A percentile compares a stretch with the other conserved stretches of the same genome.
Conservation (phyloP, 441 rosid genomes). For the Adansonia rubrostipa region DNA sequence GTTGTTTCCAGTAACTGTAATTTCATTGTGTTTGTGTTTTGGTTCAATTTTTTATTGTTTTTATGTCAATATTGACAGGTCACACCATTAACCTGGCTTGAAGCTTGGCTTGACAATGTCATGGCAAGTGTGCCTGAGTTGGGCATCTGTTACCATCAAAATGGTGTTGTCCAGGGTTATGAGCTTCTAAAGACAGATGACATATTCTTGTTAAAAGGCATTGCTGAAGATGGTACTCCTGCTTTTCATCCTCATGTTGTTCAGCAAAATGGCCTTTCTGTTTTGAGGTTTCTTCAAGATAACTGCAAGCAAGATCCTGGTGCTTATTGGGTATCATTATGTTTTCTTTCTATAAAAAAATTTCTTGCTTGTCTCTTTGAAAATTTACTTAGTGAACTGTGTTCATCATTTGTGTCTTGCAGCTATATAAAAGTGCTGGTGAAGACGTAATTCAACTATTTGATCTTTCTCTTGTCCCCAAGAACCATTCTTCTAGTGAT, state of each 20-base stretch:
- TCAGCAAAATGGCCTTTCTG: slow-evolving; percentile 93
- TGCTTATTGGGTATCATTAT: slow-evolving; percentile 78
- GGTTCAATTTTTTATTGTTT: slow-evolving; percentile 21
- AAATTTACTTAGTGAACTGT: slow-evolving; percentile 9
- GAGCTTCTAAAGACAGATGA: slow-evolving; percentile 96
- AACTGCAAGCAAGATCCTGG: slow-evolving; percentile 99
- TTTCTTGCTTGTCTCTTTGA: slow-evolving; percentile 12
- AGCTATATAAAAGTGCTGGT: slow-evolving; percentile 93
- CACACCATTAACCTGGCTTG: slow-evolving; percentile 93
- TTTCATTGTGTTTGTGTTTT: slow-evolving; percentile 20
- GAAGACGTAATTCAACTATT: slow-evolving; percentile 94
- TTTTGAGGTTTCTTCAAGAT: slow-evolving; percentile 88
- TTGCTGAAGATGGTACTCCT: slow-evolving; percentile 92
- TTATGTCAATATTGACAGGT: slow-evolving; percentile 48
- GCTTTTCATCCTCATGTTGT: slow-evolving; percentile 96
- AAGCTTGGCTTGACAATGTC: slow-evolving; percentile 97
- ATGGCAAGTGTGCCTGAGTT: slow-evolving; percentile 99
- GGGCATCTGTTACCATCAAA: slow-evolving; percentile 90
- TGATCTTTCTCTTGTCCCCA: slow-evolving; percentile 86
- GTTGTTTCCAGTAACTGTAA: slow-evolving; percentile 39
- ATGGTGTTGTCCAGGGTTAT: slow-evolving; percentile 92
- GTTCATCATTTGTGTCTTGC: slow-evolving; percentile 34
- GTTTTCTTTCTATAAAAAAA: slow-evolving; percentile 18
- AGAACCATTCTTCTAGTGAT: slow-evolving; percentile 57
- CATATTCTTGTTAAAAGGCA: slow-evolving; percentile 80